Evolutionary conservation across 352 stramenopile genomes (phyloP), one percentile per base, ranked within the genome.

Genomic region (Pythium oligandrum): DNA sequence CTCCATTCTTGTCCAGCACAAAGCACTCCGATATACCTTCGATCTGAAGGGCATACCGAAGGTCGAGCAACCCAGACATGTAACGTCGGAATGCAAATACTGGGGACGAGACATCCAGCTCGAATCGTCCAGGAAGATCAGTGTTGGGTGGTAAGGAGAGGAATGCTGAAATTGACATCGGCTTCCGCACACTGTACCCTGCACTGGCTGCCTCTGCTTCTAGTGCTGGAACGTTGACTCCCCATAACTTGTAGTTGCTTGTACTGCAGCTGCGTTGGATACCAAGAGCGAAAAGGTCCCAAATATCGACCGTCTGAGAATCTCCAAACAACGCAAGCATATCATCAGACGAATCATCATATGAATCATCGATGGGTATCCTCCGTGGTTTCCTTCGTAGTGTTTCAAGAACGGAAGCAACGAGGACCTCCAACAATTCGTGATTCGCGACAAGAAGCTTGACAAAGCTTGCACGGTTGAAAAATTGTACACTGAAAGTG

Each of bases 391-490:
- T 83, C 47, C 78, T 70, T 42, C 73, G 75, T 49, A 92, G 45
- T 32, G 81, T 91, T 59, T 90, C 78, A 6, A 89, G 64, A 10
- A 91, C 74, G 1, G 81, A 88, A 3, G 67, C 70, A 12, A 88
- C 67, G 11, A 94, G 57, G 2, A 90, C 80, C 55, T 89, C 80
- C 32, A 93, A 58, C 6, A 93, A 51, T 33, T 85, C 78, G 59
- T 89, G 82, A 54, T 90, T 69, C 4, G 69, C 64, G 30, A 90
- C 78, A n/a, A 93, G 51, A 2, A 88, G 69, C 59, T 85, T 84
- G 12, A 99, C 96, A 70, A 98, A 99, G 5, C 88, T 97, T 34
- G 93, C 88, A n/a, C 97, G 90, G 66, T 99, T 99, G 57, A 99
- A 89, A 57, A 99, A 99, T 69, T 99, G 97, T 4, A 99, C 97